These are phyloP conservation scores for Phlebiopsis flavidoalba DNA, from an alignment of 768 basidiomycete species.

Conservation along the genomic window DNA sequence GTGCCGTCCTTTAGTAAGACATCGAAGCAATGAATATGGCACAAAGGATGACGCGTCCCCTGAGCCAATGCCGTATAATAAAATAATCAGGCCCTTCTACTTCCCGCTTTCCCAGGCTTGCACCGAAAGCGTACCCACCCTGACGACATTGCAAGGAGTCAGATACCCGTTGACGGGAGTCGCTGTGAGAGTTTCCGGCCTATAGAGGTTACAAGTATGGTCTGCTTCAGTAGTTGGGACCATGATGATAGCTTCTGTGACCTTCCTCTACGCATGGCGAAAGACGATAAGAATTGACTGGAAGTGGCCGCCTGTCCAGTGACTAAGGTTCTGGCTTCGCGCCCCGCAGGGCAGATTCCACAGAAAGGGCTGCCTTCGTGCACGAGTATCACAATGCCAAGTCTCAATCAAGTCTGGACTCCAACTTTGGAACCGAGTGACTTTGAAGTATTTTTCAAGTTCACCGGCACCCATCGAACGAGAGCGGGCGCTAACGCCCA, in stretches of 20 bases:
- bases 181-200: constrained; percentile 1
- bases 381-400: neutral
- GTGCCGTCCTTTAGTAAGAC: no score
- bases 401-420: neutral
- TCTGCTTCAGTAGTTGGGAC: neutral
- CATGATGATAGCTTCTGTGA: neutral
- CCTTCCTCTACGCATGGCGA: constrained; percentile 1
- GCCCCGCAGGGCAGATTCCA: neutral
- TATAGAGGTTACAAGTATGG: neutral
- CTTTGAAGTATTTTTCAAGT: no score
- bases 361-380: neutral
- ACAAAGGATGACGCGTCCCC: no score
- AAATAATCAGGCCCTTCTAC: no score
- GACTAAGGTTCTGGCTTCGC: neutral
- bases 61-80: no score
- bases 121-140: neutral
- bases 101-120: neutral
- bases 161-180: neutral
- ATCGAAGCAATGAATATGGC: no score
- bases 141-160: neutral
- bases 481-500: no score
- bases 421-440: no score
- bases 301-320: neutral
- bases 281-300: neutral
- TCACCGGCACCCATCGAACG: no score